Evolutionary conservation across 2,329 filamentous ascomycete species (phyloP), one percentile per base, ranked within the genome.

Genomic region (Magnaporthales sp.): DNA sequence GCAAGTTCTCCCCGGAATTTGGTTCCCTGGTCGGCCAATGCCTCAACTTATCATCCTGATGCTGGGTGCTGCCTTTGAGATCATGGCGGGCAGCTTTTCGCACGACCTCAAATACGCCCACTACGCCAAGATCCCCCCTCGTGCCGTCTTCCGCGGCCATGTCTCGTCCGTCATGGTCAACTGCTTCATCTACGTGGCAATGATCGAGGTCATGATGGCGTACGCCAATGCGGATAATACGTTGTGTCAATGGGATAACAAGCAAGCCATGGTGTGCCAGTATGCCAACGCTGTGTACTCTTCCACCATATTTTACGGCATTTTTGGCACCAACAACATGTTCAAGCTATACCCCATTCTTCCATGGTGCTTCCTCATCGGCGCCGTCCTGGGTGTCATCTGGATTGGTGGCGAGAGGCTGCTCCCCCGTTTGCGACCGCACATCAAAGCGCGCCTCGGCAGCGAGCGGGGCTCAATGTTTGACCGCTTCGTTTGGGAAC

Each of bases 81-180:
- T 29, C 19, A 64, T 64, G 63, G 63, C 63, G 2, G 63, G 63
- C 9, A 22, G 32, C 38, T 64, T 69, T 11, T 76, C 73, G 72
- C 72, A 74, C 66, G 77, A 80, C 69, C 76, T 77, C 63, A 79
- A 80, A 68, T 76, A 79, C 72, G 78, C 75, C 3, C 77, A 79
- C 68, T 80, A 80, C 71, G 73, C 73, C 73, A 79, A 79, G 71
- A 77, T 80, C 65, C 72, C 79, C 7, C 78, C 77, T 11, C 72
- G 78, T 24, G 76, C 77, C 26, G 75, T 80, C 7, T 80, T 79
- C 71, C 70, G 77, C 30, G 72, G 73, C 63, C 74, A 83, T 70
- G 76, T 83, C n/a, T 76, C 76, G 51, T 80, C 80, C 56, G 80
- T 80, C 58, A 71, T 83, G 67, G 74, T 78, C 67, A 77, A 75